Evolutionary conservation across 352 stramenopile genomes (phyloP), one percentile per base, ranked within the genome.

Genomic region (Globisporangium orthogonon): DNA sequence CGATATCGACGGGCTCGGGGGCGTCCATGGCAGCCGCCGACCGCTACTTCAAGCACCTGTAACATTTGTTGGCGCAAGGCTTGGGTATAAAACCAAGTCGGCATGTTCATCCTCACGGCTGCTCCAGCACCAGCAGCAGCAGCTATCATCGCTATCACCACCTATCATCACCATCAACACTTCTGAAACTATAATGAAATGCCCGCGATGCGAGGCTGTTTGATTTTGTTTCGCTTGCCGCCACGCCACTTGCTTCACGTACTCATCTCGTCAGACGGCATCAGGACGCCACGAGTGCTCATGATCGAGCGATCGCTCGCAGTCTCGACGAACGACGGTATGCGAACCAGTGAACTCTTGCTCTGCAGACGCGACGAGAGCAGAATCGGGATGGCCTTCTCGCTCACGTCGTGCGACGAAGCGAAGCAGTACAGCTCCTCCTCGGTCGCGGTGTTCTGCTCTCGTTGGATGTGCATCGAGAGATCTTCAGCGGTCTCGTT

Each of bases 341-440:
- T 56, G 7, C 52, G 65, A 33, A 60, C 54, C 49, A 73, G 52
- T 10, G 62, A 70, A 7, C 56, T 58, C 17, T 65, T 57, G 31
- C 58, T 53, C 29, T 58, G 57, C 52, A 56, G 54, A 2, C 52
- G 47, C 43, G 75, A 87, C 43, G 75, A 87, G 0, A 89, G 52
- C 15, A 71, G 60, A 48, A 88, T 86, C 5, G 77, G 77, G 46
- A 90, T 90, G 3, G 64, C 71, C 39, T 82, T 87, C 31, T 71
- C 77, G 40, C 79, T 83, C 11, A 66, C 69, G 54, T 84, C 68
- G 54, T 88, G 77, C 5, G 77, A 84, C 30, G 79, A 76, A 5
- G 77, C 80, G 40, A 90, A 90, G 6, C 71, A 78, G 33, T 83
- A 60, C 7, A 85, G 67, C 55, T 83, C 71, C 11, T 70, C 63